These are phyloP conservation scores for Ustilago lituana DNA, from an alignment of 1,284 basidiomycete genomes.

Conservation along the genomic window DNA sequence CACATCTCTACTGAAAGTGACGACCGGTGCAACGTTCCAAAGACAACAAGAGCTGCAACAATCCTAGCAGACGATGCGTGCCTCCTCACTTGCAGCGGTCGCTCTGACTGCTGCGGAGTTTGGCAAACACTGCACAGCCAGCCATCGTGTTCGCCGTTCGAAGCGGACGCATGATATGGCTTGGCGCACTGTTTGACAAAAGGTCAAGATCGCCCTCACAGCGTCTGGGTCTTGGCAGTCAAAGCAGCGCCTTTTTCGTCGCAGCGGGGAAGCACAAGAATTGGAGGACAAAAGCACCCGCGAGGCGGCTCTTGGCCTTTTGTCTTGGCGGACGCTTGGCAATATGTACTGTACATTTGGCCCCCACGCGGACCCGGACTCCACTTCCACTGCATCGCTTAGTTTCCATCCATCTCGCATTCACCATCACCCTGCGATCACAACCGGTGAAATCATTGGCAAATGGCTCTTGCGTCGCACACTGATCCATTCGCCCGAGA, in stretches of 20 bases:
- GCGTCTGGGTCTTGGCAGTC: constrained; percentile 1
- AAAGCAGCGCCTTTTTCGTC: background rate
- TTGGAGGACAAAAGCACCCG: background rate
- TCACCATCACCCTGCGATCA: too few species aligned
- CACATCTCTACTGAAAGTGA: background rate
- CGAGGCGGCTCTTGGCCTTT: constrained; percentile 16
- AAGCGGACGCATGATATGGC: background rate
- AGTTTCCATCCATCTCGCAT: too few species aligned
- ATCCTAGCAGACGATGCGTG: background rate
- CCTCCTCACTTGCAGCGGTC: background rate
- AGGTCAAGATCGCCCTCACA: background rate
- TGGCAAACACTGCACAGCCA: background rate
- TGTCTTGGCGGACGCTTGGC: constrained; percentile 39
- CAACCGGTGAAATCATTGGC: too few species aligned
- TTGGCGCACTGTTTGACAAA: constrained; percentile 28
- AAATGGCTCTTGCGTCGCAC: too few species aligned
- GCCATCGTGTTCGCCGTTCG: background rate
- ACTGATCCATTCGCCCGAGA: too few species aligned
- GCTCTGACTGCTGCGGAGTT: background rate
- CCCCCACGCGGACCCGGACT: too few species aligned
- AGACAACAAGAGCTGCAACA: background rate
- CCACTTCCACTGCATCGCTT: too few species aligned
- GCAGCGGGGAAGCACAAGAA: constrained; percentile 1
- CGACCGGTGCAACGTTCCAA: too few species aligned
- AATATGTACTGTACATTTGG: too few species aligned